Base-by-base conservation (phyloP, 1,284 basidiomycete genomes). In the Cryptococcus deneoformans region DNA sequence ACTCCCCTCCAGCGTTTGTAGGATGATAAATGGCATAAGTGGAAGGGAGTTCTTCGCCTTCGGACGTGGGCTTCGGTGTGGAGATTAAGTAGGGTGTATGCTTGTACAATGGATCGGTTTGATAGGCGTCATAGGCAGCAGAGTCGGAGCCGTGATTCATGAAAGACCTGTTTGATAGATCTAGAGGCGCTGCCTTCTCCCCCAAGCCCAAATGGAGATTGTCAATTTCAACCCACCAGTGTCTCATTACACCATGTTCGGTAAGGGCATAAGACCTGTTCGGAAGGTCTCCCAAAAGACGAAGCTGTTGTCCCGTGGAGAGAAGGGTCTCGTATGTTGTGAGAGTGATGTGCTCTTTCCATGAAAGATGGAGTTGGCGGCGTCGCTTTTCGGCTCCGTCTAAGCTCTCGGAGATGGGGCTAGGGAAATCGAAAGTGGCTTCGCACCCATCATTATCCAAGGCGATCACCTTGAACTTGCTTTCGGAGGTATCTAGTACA, bases 51-150 rank as follows among this genome's bases (percentile, higher is more conserved):
- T 66, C 57, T 24, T 68, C 64, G 5, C 53, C 67, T 14, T 63
- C 53, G 11, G 62, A 53, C 35, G 37, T 55, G 3, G 65, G 64
- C 36, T 58, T 59, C 4, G 72, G 71, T 0, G 69, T 49, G 16
- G 72, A 73, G 57, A 80, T 70, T 44, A 80, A 67, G 66, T 76
- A 79, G 0, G 79, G 79, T 0, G 77, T 78, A 58, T 80, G 78
- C 65, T 80, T 80, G 72, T 80, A 79, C 49, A 79, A 69, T 51
- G 79, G 79, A 57, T 79, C 79, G 14, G 74, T 67, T 39, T 69
- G 63, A 58, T 73, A 79, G 0, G 78, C 69, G 58, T 79, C 78
- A 66, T 80, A 79, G 40, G 68, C 67, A 1, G 77, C 77, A 6
- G 77, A 71, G 54, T 79, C 78, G 2, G 72, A 72, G 5, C 74